A percentile compares a stretch with the other conserved stretches of the same genome.
Conservation (phyloP, 1,139 yeast genomes). For the Blastobotrys serpentis region DNA sequence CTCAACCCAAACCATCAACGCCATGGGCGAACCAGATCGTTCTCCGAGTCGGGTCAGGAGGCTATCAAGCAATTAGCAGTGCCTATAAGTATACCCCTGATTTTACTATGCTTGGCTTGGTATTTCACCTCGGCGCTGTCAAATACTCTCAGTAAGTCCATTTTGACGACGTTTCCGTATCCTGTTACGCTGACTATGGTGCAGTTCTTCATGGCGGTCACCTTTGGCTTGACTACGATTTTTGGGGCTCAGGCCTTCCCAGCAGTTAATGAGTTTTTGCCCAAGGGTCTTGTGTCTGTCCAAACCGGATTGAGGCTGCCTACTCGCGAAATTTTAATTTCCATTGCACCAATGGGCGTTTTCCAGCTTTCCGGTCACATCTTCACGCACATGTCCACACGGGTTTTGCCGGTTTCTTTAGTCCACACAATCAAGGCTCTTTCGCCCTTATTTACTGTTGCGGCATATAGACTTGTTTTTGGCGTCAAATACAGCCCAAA, state of each 20-base stretch:
- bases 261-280: slow-evolving; percentile 28
- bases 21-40: slow-evolving; percentile 21
- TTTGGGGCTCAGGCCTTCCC: slow-evolving; percentile 27
- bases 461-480: slow-evolving; percentile 65
- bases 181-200: slow-evolving; percentile 85
- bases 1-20: neutral
- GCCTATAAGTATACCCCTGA: slow-evolving; percentile 41
- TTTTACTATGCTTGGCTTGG: slow-evolving; percentile 66
- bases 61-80: slow-evolving; percentile 39
- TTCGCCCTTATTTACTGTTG: slow-evolving; percentile 85
- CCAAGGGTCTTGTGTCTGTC: slow-evolving; percentile 34
- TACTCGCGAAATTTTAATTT: slow-evolving; percentile 51
- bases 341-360: slow-evolving; percentile 89
- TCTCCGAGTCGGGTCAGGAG: slow-evolving; percentile 31
- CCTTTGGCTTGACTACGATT: slow-evolving; percentile 50
- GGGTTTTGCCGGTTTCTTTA: slow-evolving; percentile 81
- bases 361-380: slow-evolving; percentile 91
- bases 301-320: slow-evolving; percentile 46
- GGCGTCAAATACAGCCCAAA: slow-evolving; percentile 54
- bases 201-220: slow-evolving; percentile 73
- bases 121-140: slow-evolving; percentile 79
- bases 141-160: slow-evolving; percentile 74
- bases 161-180: slow-evolving; percentile 63
- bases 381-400: slow-evolving; percentile 84
- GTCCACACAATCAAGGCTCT: slow-evolving; percentile 91